These are phyloP conservation scores for Vigna trinervia DNA, from an alignment of 306 rosid species.

Conservation along the genomic window DNA sequence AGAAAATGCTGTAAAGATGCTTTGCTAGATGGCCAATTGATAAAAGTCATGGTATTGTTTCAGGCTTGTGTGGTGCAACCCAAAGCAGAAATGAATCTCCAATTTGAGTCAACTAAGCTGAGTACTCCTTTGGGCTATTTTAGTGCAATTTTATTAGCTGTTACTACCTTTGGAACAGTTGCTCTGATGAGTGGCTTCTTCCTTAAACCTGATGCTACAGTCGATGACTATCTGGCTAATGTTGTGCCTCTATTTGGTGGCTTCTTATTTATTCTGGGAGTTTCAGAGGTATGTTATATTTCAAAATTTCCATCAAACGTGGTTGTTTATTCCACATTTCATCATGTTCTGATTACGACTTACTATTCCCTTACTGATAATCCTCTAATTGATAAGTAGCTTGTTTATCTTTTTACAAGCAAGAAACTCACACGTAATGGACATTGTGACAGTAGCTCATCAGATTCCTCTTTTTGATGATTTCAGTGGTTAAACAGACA, in stretches of 20 bases:
- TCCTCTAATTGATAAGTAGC: neutral
- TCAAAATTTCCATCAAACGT: neutral
- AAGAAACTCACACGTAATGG: neutral
- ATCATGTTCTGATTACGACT: slow-evolving; percentile 12
- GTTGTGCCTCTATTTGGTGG: slow-evolving; percentile 92
- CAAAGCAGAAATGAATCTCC: slow-evolving; percentile 90
- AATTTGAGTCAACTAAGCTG: slow-evolving; percentile 80
- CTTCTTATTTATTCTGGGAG: slow-evolving; percentile 78
- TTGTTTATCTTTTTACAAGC: neutral
- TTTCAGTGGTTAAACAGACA: slow-evolving; percentile 12
- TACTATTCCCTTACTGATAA: neutral
- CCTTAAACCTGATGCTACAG: slow-evolving; percentile 87
- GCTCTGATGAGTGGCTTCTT: slow-evolving; percentile 93
- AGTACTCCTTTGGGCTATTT: slow-evolving; percentile 84
- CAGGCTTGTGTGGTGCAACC: slow-evolving; percentile 97
- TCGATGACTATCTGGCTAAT: slow-evolving; percentile 79
- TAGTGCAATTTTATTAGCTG: slow-evolving; percentile 69
- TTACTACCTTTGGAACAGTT: slow-evolving; percentile 88
- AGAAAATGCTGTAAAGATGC: neutral
- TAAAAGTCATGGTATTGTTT: slow-evolving; percentile 11
- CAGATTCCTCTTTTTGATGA: neutral
- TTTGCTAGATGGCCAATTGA: slow-evolving; percentile 9
- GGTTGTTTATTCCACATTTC: slow-evolving; percentile 9
- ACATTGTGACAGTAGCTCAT: neutral
- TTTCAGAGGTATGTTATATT: slow-evolving; percentile 77